Percentiles rank a stretch among this genome's conserved stretches.
Evolutionary conservation across 2,329 filamentous ascomycete genomes (phyloP).

Genomic region (Phialophora macrospora): DNA sequence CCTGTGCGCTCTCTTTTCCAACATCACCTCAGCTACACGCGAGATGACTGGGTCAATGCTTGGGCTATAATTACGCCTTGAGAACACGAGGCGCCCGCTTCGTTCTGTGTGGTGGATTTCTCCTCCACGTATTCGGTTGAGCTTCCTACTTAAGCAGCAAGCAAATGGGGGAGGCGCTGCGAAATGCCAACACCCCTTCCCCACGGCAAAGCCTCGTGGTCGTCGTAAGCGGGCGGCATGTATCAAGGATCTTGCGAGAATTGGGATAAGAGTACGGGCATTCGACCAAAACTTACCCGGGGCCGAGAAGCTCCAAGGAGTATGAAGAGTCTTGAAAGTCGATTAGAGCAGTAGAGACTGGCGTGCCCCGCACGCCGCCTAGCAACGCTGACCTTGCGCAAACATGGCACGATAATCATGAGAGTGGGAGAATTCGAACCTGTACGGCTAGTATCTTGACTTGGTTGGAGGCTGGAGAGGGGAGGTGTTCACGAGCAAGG

Average conservation of each 20-base stretch:
- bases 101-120: neutral
- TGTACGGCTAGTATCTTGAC: neutral
- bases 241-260: conserved; percentile 12
- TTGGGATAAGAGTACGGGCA: conserved; percentile 10
- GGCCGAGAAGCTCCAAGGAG: neutral
- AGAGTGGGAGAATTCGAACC: neutral
- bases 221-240: conserved; percentile 9
- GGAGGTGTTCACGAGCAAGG: conserved; percentile 8
- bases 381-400: neutral
- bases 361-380: conserved; percentile 9
- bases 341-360: neutral
- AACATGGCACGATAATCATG: neutral
- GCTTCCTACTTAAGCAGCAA: neutral
- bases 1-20: neutral
- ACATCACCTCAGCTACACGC: neutral
- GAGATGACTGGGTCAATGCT: conserved; percentile 1
- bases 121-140: conserved; percentile 19
- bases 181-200: conserved; percentile 11
- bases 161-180: neutral
- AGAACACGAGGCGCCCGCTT: conserved; percentile 2
- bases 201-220: conserved; percentile 23
- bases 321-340: neutral
- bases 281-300: neutral
- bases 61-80: neutral
- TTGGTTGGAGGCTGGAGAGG: neutral